A percentile compares a stretch with the other conserved stretches of the same genome.
These are phyloP conservation scores for Naganishia friedmannii DNA, from an alignment of 768 basidiomycete species.

Conservation along the genomic window DNA sequence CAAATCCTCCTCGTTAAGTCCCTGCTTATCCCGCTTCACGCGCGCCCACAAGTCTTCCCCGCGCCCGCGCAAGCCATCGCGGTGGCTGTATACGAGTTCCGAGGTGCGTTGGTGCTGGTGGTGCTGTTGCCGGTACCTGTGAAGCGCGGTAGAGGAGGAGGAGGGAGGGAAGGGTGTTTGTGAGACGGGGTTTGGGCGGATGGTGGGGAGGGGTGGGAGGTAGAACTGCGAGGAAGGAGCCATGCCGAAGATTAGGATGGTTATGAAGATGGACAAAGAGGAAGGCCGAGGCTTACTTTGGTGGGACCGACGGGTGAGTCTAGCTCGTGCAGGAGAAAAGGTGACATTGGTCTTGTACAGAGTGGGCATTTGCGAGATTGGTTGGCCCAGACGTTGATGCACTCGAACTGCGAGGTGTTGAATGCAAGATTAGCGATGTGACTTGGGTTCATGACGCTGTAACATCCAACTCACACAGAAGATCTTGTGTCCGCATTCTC, in stretches of 20 bases:
- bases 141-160: conserved; percentile 16
- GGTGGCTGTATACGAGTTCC: conserved; percentile 43
- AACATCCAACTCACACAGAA: conserved; percentile 60
- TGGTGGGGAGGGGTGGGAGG: conserved; percentile 60
- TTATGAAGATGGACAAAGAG: neutral
- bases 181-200: conserved; percentile 35
- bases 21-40: conserved; percentile 51
- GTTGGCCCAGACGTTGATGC: conserved; percentile 74
- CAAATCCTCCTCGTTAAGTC: conserved; percentile 62
- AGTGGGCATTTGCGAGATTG: conserved; percentile 48
- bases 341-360: conserved; percentile 45
- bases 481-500: conserved; percentile 76
- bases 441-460: neutral
- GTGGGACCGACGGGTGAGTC: conserved; percentile 39
- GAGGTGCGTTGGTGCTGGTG: neutral
- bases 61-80: conserved; percentile 44
- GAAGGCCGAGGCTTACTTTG: conserved; percentile 33
- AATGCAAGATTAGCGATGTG: neutral
- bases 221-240: conserved; percentile 58
- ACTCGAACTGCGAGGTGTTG: conserved; percentile 62
- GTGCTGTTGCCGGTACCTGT: neutral
- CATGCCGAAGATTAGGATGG: neutral
- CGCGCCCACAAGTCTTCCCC: conserved; percentile 53
- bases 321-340: conserved; percentile 47
- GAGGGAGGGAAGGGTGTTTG: conserved; percentile 37